Percentiles rank a stretch among this genome's conserved stretches.
phyloP scores from a whole-genome alignment of 108 stramenopile genomes.

The Skeletonema marinoi region DNA sequence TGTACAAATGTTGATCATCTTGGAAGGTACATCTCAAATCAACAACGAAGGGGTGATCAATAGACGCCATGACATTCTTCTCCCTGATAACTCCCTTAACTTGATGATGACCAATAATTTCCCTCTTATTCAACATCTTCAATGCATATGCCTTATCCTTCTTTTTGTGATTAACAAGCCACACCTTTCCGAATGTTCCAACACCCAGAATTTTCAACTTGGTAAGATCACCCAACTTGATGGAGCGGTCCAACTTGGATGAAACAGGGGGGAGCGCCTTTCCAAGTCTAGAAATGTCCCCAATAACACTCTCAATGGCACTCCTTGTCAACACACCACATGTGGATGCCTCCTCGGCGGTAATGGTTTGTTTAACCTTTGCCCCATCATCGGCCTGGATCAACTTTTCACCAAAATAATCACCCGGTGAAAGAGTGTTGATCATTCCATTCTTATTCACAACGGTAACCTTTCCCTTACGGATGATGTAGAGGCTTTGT shows the following conservation, averaged over 20 bases:
- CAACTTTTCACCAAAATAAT: constrained; percentile 82
- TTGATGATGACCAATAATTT: constrained; percentile 98
- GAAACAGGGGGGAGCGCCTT: constrained; percentile 51
- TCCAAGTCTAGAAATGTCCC: constrained; percentile 67
- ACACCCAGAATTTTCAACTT: constrained; percentile 95
- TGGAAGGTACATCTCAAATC: constrained; percentile 89
- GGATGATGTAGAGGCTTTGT: constrained; percentile 83
- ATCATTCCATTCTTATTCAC: constrained; percentile 76
- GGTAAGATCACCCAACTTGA: constrained; percentile 72
- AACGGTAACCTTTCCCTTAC: constrained; percentile 67
- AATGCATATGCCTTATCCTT: constrained; percentile 83
- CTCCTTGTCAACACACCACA: constrained; percentile 72
- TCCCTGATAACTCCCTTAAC: constrained; percentile 90
- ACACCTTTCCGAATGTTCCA: constrained; percentile 99
- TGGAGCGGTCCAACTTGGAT: constrained; percentile 58
- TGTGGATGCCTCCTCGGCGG: constrained; percentile 67
- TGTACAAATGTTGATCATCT: constrained; percentile 87
- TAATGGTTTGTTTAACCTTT: constrained; percentile 62
- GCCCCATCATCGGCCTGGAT: constrained; percentile 61
- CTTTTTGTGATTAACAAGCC: constrained; percentile 94
- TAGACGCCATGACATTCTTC: constrained; percentile 90
- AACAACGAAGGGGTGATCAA: constrained; percentile 94
- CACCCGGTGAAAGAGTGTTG: constrained; percentile 72
- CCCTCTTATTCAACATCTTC: constrained; percentile 91
- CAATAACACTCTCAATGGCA: constrained; percentile 79